Evolutionary conservation across 768 basidiomycete genomes (phyloP).

Genomic region (Jaapia argillacea): DNA sequence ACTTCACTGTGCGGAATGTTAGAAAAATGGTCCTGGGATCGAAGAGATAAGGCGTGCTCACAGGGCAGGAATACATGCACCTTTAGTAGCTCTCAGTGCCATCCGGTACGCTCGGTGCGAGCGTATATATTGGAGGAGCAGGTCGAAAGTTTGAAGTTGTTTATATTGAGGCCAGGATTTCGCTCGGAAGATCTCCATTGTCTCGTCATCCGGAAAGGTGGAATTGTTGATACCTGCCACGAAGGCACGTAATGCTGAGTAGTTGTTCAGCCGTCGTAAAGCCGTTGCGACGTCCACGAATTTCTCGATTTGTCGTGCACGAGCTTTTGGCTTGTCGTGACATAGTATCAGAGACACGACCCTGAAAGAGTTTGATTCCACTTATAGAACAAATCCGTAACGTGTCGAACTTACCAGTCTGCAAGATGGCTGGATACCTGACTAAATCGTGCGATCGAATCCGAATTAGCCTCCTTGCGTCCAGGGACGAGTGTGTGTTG

Average conservation of each 20-base stretch:
- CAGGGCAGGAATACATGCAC: conserved; percentile 83
- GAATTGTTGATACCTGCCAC: conserved; percentile 90
- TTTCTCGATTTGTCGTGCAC: conserved; percentile 81
- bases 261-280: conserved; percentile 81
- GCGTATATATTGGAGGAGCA: conserved; percentile 71
- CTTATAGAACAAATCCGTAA: conserved; percentile 1
- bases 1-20: conserved; percentile 54
- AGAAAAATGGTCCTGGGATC: conserved; percentile 7
- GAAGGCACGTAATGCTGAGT: conserved; percentile 85
- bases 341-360: conserved; percentile 85
- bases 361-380: conserved; percentile 34
- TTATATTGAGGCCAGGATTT: conserved; percentile 65
- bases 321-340: conserved; percentile 65
- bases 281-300: conserved; percentile 77
- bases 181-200: conserved; percentile 62
- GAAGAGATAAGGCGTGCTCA: conserved; percentile 17
- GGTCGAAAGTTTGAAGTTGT: conserved; percentile 73
- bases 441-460: conserved; percentile 69
- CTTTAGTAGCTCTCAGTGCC: conserved; percentile 77
- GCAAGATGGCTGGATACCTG: conserved; percentile 75
- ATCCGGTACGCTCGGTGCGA: conserved; percentile 89
- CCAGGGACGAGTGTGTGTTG: conserved; percentile 64
- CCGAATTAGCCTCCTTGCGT: conserved; percentile 51
- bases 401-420: conserved; percentile 52
- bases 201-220: conserved; percentile 66